Evolutionary conservation across 108 stramenopile species (phyloP), one percentile per base, ranked within the genome.

Genomic region (Phaeodactylum tricornutum): DNA sequence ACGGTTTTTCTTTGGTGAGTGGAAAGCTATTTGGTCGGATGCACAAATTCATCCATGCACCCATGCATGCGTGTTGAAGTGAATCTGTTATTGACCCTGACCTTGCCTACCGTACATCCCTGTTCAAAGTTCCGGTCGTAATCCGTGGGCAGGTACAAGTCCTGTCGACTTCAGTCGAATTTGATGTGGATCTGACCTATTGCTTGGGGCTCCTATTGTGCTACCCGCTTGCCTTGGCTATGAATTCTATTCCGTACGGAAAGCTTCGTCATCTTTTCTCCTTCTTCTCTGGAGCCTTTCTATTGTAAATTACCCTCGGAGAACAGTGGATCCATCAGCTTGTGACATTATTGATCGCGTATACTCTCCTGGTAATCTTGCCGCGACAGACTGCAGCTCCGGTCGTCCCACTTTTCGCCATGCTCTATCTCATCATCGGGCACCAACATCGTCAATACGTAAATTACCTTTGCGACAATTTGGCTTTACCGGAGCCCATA

Each of bases 321-420:
- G 79, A 72, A 29, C 93, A 97, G 61, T 97, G 96, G 93, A 94
- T 97, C 47, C 96, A 97, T 64, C 92, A 95, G 24, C 53, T 97
- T 33, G 84, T 97, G 41, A 81, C 87, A 19, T 79, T 87, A 1
- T 31, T 91, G 47, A 57, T 91, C 24, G 86, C 84, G 12, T 97
- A 97, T 62, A 69, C 72, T 38, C 72, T 95, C 71, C 79, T 92
- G 72, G 54, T 77, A 5, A 46, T 74, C 49, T 49, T 92, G 23
- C 89, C 85, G 23, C 63, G 71, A 39, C 83, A 81, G 43, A 64
- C 62, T n/a, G 53, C 82, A 50, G 77, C 76, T 54, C 66, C 61
- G 4, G 62, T 84, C 15, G 87, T 94, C n/a, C 94, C 94, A 20
- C 53, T 79, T 26, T 95, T 95, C 59, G 74, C 80, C 36, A 78